A percentile compares a stretch with the other conserved stretches of the same genome.
These are phyloP conservation scores for Babesia bigemina DNA, from an alignment of 169 alveolate genomes.

Conservation along the genomic window DNA sequence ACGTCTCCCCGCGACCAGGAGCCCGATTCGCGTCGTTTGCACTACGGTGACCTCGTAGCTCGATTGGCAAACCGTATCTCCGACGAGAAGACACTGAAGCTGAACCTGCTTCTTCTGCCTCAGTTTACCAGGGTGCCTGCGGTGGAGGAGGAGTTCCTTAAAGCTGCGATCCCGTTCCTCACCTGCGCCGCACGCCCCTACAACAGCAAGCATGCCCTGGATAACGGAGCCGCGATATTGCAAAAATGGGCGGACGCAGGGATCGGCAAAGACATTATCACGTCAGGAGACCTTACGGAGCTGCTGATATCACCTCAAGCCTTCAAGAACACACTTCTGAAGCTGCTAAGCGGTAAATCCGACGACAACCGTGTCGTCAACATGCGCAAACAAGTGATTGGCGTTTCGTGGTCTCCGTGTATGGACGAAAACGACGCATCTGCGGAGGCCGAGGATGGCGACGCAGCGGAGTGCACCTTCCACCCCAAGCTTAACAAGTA, in stretches of 20 bases:
- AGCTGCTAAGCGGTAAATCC: conserved; percentile 35
- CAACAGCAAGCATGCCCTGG: conserved; percentile 8
- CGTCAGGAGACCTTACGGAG: conserved; percentile 17
- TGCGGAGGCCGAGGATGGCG: not conserved
- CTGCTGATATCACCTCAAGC: conserved; percentile 33
- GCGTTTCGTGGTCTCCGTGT: conserved; percentile 11
- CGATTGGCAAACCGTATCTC: conserved; percentile 5
- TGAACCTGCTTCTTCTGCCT: conserved; percentile 26
- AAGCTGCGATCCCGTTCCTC: conserved; percentile 43
- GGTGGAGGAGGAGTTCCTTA: conserved; percentile 55
- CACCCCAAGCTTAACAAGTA: conserved; percentile 23
- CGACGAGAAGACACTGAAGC: conserved; percentile 23
- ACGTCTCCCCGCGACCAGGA: conserved; percentile 28
- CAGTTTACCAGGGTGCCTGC: conserved; percentile 15
- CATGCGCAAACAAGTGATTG: conserved; percentile 16
- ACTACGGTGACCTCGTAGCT: conserved; percentile 20
- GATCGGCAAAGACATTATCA: not conserved
- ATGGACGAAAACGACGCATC: not conserved
- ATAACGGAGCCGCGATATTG: conserved; percentile 22
- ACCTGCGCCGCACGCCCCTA: conserved; percentile 42
- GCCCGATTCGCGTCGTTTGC: conserved; percentile 16
- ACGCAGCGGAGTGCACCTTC: conserved; percentile 32
- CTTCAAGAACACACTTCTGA: conserved; percentile 59
- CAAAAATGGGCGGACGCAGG: conserved; percentile 41
- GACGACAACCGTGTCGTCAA: conserved; percentile 36